phyloP scores from a whole-genome alignment of 2,329 filamentous ascomycete genomes.

The Paecilomyces niveus region DNA sequence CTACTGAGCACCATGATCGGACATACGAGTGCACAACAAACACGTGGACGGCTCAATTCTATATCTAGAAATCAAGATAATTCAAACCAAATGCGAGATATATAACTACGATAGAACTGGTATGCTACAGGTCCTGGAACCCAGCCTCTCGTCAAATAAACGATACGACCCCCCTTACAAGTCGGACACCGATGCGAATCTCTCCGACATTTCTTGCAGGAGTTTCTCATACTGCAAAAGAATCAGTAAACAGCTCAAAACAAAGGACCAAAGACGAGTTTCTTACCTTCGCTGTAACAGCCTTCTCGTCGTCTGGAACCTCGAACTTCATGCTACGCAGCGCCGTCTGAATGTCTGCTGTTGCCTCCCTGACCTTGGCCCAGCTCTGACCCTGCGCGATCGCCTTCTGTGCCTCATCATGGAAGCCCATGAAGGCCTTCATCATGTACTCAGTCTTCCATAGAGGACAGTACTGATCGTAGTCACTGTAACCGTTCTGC shows the following conservation, averaged over 20 bases:
- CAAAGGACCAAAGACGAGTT: not conserved
- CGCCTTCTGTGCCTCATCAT: conserved; percentile 95
- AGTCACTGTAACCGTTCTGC: conserved; percentile 98
- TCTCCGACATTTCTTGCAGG: conserved; percentile 87
- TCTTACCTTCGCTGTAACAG: conserved; percentile 72
- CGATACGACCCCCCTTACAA: conserved; percentile 53
- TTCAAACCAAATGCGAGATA: not conserved
- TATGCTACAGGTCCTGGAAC: conserved; percentile 6
- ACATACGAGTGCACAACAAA: not conserved
- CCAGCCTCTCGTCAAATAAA: not conserved
- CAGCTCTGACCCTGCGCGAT: conserved; percentile 85
- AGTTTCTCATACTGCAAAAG: conserved; percentile 74
- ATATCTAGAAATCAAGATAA: not conserved
- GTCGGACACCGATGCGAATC: conserved; percentile 92
- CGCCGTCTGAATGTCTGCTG: conserved; percentile 74
- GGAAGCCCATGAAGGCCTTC: conserved; percentile 98
- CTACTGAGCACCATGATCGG: not conserved
- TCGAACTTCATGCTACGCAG: conserved; percentile 96
- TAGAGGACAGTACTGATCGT: conserved; percentile 97
- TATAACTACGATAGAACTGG: not conserved
- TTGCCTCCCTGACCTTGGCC: conserved; percentile 87
- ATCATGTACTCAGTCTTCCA: conserved; percentile 99
- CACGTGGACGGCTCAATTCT: not conserved
- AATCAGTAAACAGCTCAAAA: conserved; percentile 33
- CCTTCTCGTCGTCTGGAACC: conserved; percentile 75